Evolutionary conservation across 2,329 filamentous ascomycete species (phyloP), one percentile per base, ranked within the genome.

Genomic region (Diaporthe australafricana): DNA sequence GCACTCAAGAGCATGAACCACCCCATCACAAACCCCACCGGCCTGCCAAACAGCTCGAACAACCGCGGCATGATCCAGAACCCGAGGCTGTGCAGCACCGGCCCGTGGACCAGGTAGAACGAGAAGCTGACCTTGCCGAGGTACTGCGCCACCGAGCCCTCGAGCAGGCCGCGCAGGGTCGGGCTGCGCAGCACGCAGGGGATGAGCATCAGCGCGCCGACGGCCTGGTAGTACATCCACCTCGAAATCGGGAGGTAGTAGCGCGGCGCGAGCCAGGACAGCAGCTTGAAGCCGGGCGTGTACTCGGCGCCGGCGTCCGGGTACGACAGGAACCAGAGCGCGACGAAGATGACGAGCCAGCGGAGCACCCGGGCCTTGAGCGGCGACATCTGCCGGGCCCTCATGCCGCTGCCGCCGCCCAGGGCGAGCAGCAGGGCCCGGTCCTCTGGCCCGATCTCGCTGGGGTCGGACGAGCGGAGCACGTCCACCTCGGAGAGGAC

Each of bases 71-170:
- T 83, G 68, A 78, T 74, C 77, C 77, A 79, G 74, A 78, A 78
- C 14, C 77, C 77, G 12, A 78, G 72, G 12, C 77, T 75, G 66
- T 78, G 77, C 22, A 79, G 71, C 8, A 79, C 77, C 3, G 77
- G 77, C 2, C 77, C 77, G 53, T 84, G 83, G 6, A 84, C 77
- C 5, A 84, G 81, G 71, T 84, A 84, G n/a, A 84, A 75, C 1
- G 81, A 82, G 76, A 84, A 84, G 72, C 81, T 83, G 71, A 84
- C 77, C 57, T 77, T 79, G 16, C 83, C 83, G 0, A 84, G 77
- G 57, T 84, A 83, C 71, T 83, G 83, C 14, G 81, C 76, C 7
- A 78, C 40, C 0, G 71, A 74, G 6, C 76, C 75, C 63, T 83
- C 82, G 3, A 84, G 75, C 8, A 81, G 1, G 2, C 70, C 52